Evolutionary conservation across 2,329 filamentous ascomycete species (phyloP).

Genomic region (Cladosporium phlei): DNA sequence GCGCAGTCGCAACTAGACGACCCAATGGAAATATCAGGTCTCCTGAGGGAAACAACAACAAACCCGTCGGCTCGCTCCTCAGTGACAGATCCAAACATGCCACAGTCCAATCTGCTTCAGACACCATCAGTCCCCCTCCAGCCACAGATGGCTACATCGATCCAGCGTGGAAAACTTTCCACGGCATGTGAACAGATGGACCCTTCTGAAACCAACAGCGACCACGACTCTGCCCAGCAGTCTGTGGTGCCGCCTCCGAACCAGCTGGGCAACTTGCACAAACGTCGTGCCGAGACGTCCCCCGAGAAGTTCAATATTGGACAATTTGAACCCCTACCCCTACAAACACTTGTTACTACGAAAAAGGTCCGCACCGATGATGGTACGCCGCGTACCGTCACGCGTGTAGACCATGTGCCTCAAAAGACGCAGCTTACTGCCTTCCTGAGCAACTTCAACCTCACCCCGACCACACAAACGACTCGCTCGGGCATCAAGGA

Average conservation of each 20-base stretch:
- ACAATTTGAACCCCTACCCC: conserved; percentile 21
- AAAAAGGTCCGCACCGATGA: not conserved
- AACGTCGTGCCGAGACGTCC: conserved; percentile 23
- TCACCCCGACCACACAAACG: not conserved
- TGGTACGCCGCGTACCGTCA: not conserved
- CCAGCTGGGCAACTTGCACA: conserved; percentile 20
- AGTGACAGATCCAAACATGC: conserved; percentile 1
- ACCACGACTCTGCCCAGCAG: not conserved
- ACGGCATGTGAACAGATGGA: conserved; percentile 4
- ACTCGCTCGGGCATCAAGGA: not conserved
- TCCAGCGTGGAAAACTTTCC: conserved; percentile 6
- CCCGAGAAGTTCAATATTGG: conserved; percentile 26
- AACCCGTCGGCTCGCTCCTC: not conserved
- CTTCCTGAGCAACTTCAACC: conserved; percentile 5
- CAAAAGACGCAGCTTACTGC: not conserved
- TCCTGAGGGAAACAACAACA: not conserved
- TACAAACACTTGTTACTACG: not conserved
- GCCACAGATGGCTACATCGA: not conserved
- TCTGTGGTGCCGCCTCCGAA: not conserved
- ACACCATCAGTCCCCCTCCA: not conserved
- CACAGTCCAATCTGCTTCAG: not conserved
- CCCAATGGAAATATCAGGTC: not conserved
- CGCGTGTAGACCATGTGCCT: not conserved
- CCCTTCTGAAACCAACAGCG: not conserved
- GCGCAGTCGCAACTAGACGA: not conserved